These are phyloP conservation scores for Lanmaoa pseudosensibilis DNA, from an alignment of 768 basidiomycete genomes.

Conservation along the genomic window DNA sequence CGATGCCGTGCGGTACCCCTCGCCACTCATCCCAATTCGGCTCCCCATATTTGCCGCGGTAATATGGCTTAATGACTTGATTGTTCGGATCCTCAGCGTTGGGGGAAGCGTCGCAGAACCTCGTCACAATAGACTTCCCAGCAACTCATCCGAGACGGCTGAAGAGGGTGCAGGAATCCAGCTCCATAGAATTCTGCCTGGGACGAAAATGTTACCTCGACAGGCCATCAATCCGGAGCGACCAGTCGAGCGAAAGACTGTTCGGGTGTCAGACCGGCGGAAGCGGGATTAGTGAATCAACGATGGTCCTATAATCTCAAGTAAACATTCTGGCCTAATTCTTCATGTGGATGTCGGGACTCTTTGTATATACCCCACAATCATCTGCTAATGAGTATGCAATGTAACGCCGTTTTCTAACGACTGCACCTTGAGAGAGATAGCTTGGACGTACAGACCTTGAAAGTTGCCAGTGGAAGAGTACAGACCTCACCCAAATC, in stretches of 20 bases:
- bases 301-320: conserved; percentile 10
- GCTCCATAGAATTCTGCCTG: conserved; percentile 15
- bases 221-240: conserved; percentile 2
- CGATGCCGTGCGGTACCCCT: conserved; percentile 59
- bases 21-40: conserved; percentile 78
- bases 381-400: conserved; percentile 8
- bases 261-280: conserved; percentile 39
- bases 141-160: conserved; percentile 55
- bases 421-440: background rate
- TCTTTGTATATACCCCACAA: conserved; percentile 20
- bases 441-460: background rate
- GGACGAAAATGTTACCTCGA: conserved; percentile 11
- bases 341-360: conserved; percentile 8
- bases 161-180: conserved; percentile 57
- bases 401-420: conserved; percentile 1
- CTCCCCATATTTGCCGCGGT: conserved; percentile 74
- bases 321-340: conserved; percentile 13
- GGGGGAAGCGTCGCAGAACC: conserved; percentile 37
- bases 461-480: background rate
- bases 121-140: conserved; percentile 34
- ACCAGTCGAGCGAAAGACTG: conserved; percentile 14
- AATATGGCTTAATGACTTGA: conserved; percentile 69
- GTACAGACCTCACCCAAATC: conserved; percentile 56
- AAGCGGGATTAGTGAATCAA: conserved; percentile 44
- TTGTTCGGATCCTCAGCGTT: conserved; percentile 63